A percentile compares a stretch with the other conserved stretches of the same genome.
These are phyloP conservation scores for Pholiota adiposa DNA, from an alignment of 1,284 basidiomycete species.

Conservation along the genomic window DNA sequence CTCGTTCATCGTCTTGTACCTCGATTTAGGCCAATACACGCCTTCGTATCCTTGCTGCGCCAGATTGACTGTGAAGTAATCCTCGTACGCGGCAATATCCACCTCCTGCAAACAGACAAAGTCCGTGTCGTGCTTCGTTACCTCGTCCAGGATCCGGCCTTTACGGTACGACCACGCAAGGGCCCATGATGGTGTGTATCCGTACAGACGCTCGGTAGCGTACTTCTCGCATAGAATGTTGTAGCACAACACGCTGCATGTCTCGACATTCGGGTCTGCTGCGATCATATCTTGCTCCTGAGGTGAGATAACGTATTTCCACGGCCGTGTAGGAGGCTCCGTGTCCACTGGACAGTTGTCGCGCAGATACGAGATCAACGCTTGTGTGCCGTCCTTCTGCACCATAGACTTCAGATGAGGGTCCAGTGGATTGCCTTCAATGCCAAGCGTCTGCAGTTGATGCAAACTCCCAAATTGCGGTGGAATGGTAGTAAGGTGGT, in stretches of 20 bases:
- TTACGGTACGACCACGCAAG: conserved; percentile 95
- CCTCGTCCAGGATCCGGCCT: conserved; percentile 87
- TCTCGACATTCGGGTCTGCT: conserved; percentile 64
- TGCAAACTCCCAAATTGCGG: conserved; percentile 90
- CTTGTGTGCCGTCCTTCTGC: conserved; percentile 92
- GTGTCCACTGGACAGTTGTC: conserved; percentile 86
- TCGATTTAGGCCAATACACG: conserved; percentile 91
- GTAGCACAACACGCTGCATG: conserved; percentile 87
- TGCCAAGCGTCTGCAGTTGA: conserved; percentile 91
- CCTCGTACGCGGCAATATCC: conserved; percentile 92
- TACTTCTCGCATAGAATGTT: conserved; percentile 95
- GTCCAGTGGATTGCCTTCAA: conserved; percentile 96
- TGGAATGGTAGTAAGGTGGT: conserved; percentile 85
- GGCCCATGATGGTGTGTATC: conserved; percentile 97
- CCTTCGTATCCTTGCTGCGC: conserved; percentile 87
- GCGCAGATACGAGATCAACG: conserved; percentile 87
- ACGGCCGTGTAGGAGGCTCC: conserved; percentile 84
- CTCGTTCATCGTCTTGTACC: conserved; percentile 93
- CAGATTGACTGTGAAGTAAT: conserved; percentile 87
- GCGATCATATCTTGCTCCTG: conserved; percentile 64
- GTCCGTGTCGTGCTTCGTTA: conserved; percentile 85
- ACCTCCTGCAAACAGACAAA: conserved; percentile 96
- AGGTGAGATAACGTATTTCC: conserved; percentile 78
- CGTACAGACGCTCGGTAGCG: conserved; percentile 91
- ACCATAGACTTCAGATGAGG: conserved; percentile 77